Base-by-base conservation (phyloP, 2,329 filamentous ascomycete genomes). In the Emericellopsis atlantica region DNA sequence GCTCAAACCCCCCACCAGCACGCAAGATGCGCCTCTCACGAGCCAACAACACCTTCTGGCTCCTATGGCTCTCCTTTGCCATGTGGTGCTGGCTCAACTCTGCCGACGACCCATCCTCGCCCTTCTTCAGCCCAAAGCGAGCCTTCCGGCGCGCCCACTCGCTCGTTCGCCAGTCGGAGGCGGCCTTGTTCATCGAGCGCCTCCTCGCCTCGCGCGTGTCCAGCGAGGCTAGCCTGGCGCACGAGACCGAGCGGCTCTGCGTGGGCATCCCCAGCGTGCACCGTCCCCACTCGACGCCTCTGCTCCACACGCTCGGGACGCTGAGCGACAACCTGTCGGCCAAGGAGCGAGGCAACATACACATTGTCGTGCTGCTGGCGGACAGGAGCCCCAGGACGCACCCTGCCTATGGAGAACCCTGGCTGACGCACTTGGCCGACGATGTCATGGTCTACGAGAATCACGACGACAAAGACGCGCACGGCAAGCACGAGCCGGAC, bases 231-330 rank as follows among this genome's bases (percentile, higher is more conserved):
- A 42, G 39, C n/a, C 21, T 40, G 22, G 35, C 34, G 8, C 33
- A 43, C 10, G n/a, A 35, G 22, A 38, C 31, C 33, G 33, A 44
- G 37, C 40, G 50, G 14, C 40, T 60, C 5, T 60, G 57, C 42
- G 47, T 60, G 36, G 58, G 57, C 31, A 57, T 60, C n/a, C 57
- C 57, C 11, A 58, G 52, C 45, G 47, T 60, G 31, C 58, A 56
- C 44, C 54, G 57, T 15, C 55, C 51, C 11, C 45, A 47, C 22
- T 48, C 53, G 8, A 52, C 50, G 2, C 58, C 57, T 32, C 47
- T 60, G 5, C 44, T 48, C 2, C 49, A 51, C 33, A 51, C 57
- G 7, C 43, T 60, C 16, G 55, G 51, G 6, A 57, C 52, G 12
- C 52, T 62, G 15, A 47, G 55, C 21, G 55, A 60, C 39, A 49